Conservation (phyloP, 108 stramenopile species). For the Fistulifera pelliculosa region DNA sequence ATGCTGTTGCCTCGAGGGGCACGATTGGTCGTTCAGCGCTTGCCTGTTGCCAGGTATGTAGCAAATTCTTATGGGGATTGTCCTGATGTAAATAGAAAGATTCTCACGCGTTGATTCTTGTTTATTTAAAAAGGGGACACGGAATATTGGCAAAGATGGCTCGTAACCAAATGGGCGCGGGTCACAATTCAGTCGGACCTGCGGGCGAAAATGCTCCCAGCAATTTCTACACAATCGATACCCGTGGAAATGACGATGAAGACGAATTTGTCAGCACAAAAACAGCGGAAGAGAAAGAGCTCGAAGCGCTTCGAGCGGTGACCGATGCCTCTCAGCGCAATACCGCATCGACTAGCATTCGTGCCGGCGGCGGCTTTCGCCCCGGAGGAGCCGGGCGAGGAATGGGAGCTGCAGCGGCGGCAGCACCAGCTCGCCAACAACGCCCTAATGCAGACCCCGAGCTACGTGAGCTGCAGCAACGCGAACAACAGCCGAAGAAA, state of each 20-base stretch:
- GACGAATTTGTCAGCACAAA: constrained; percentile 48
- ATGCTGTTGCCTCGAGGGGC: constrained; percentile 71
- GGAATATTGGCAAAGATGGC: constrained; percentile 71
- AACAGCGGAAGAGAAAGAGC: constrained; percentile 42
- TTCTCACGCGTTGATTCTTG: no score
- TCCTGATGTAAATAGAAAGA: no score
- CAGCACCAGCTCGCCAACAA: constrained; percentile 1
- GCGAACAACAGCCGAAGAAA: constrained; percentile 50
- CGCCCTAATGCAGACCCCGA: constrained; percentile 81
- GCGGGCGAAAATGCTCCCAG: constrained; percentile 15
- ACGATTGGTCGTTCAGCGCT: constrained; percentile 60
- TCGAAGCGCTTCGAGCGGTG: constrained; percentile 73
- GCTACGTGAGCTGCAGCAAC: constrained; percentile 45
- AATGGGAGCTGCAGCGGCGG: neutral
- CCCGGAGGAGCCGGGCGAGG: constrained; percentile 10
- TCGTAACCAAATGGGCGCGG: constrained; percentile 20
- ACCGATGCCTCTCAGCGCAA: constrained; percentile 20
- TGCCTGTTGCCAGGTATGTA: constrained; percentile 40
- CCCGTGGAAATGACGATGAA: constrained; percentile 42
- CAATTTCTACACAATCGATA: constrained; percentile 76
- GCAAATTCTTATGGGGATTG: no score
- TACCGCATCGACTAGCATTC: neutral
- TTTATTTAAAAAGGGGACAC: constrained; percentile 29
- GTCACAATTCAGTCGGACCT: constrained; percentile 1
- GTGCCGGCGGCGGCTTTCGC: constrained; percentile 10